Evolutionary conservation across 352 stramenopile genomes (phyloP).

Genomic region (Phytopythium vexans): DNA sequence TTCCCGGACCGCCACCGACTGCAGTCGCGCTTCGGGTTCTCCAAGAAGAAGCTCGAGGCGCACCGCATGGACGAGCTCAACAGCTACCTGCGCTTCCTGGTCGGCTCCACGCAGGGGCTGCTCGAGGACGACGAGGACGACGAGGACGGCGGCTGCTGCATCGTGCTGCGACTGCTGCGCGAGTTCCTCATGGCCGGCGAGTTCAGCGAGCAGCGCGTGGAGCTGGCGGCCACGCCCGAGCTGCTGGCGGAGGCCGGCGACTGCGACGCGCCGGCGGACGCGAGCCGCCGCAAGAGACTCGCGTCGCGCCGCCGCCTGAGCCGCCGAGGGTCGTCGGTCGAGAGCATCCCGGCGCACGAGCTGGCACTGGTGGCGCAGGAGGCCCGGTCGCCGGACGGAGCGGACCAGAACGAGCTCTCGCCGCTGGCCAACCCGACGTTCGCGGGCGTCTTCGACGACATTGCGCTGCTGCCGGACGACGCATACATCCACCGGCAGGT

Average conservation of each 20-base stretch:
- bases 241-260: constrained; percentile 2
- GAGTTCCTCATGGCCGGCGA: constrained; percentile 70
- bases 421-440: constrained; percentile 29
- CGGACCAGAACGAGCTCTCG: constrained; percentile 3
- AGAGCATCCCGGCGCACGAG: constrained; percentile 57
- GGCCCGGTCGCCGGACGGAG: constrained; percentile 14
- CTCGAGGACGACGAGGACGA: constrained; percentile 51
- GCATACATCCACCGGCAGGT: constrained; percentile 55
- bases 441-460: constrained; percentile 60
- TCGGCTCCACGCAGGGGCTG: constrained; percentile 65
- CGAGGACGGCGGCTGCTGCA: constrained; percentile 31
- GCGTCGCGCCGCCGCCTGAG: constrained; percentile 21
- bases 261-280: neutral
- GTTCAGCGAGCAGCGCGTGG: constrained; percentile 20
- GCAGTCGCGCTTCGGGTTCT: constrained; percentile 39
- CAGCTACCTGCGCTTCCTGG: constrained; percentile 57
- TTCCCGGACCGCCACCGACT: constrained; percentile 61
- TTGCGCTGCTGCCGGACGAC: constrained; percentile 39
- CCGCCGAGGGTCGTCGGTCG: constrained; percentile 29
- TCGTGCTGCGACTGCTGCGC: constrained; percentile 43
- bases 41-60: constrained; percentile 53
- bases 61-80: constrained; percentile 60
- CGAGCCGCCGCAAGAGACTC: constrained; percentile 4
- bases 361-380: constrained; percentile 35
- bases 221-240: constrained; percentile 10